Evolutionary conservation across 768 basidiomycete species (phyloP).

Genomic region (Tubosaeta brunneosetosa): DNA sequence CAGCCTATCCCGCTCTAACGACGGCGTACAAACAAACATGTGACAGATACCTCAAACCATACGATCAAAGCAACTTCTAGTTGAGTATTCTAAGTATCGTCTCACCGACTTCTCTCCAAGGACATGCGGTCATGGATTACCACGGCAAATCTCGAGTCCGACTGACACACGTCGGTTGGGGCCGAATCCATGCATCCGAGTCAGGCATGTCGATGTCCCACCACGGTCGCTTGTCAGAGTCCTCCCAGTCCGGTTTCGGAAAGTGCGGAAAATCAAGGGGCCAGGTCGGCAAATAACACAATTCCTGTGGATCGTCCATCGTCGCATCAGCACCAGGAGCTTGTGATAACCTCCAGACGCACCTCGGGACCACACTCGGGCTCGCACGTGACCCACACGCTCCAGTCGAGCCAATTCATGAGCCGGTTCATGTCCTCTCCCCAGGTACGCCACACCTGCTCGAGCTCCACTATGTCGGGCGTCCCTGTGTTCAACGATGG

Average conservation of each 20-base stretch:
- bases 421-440: background rate
- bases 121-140: background rate
- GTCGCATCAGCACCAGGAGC: background rate
- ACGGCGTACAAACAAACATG: too few species aligned
- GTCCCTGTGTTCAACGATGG: background rate
- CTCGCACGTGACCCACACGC: background rate
- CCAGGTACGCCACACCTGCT: background rate
- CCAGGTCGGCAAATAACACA: background rate
- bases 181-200: background rate
- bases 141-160: background rate
- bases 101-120: too few species aligned
- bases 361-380: background rate
- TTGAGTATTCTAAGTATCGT: too few species aligned
- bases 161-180: background rate
- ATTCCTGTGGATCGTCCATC: background rate
- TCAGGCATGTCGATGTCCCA: background rate
- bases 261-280: background rate
- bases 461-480: background rate
- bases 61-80: too few species aligned
- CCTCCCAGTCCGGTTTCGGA: background rate
- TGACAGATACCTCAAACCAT: too few species aligned
- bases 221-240: background rate
- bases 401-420: background rate
- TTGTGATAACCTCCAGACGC: background rate
- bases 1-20: too few species aligned